A percentile compares a stretch with the other conserved stretches of the same genome.
These are phyloP conservation scores for Blastobotrys arbuscula DNA, from an alignment of 1,139 yeast genomes.

Conservation along the genomic window DNA sequence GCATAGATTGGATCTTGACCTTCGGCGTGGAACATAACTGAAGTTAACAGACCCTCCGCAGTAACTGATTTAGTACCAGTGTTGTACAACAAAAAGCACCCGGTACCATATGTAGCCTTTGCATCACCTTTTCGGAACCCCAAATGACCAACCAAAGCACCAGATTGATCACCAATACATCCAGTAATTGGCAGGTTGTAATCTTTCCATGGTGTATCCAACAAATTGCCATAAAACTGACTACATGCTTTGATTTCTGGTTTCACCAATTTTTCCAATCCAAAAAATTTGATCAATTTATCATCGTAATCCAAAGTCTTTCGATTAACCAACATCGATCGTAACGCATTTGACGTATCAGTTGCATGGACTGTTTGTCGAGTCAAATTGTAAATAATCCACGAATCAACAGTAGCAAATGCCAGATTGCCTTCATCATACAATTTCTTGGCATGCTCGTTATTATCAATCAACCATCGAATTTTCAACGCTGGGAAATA, in stretches of 20 bases:
- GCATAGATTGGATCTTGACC: conserved; percentile 55
- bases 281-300: conserved; percentile 70
- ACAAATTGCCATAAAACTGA: conserved; percentile 62
- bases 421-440: conserved; percentile 73
- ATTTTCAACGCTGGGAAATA: conserved; percentile 90
- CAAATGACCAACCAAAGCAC: conserved; percentile 88
- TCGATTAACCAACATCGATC: conserved; percentile 88
- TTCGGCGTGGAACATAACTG: conserved; percentile 88
- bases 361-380: conserved; percentile 64
- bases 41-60: conserved; percentile 78
- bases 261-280: conserved; percentile 58
- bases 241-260: conserved; percentile 82
- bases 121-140: conserved; percentile 83
- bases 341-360: conserved; percentile 86
- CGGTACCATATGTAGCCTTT: conserved; percentile 97
- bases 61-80: conserved; percentile 61
- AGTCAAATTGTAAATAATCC: conserved; percentile 86
- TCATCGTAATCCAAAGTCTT: conserved; percentile 72
- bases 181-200: conserved; percentile 74
- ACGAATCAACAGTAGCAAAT: conserved; percentile 93
- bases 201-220: conserved; percentile 28
- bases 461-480: conserved; percentile 84
- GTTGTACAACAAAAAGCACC: conserved; percentile 85
- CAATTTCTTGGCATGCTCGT: conserved; percentile 58
- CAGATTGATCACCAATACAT: conserved; percentile 91